A percentile compares a stretch with the other conserved stretches of the same genome.
Evolutionary conservation across 2,329 filamentous ascomycete genomes (phyloP).

Genomic region (Fusarium sp.): DNA sequence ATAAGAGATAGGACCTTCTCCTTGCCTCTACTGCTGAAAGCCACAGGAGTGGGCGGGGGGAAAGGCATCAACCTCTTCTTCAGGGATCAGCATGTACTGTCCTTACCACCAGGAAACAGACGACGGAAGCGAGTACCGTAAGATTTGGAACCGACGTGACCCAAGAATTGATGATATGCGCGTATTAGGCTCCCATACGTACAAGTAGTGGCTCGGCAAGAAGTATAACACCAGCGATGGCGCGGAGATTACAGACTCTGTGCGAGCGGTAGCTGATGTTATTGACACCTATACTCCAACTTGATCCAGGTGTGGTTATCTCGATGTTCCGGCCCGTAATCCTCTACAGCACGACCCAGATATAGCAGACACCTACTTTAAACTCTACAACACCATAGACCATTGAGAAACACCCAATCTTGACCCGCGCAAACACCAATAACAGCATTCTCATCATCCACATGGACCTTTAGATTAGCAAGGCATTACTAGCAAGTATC

Average conservation of each 20-base stretch:
- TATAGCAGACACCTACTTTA: not conserved
- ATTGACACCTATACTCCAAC: not conserved
- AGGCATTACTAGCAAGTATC: fast-evolving
- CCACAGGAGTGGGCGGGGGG: not conserved
- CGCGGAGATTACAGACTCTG: fast-evolving
- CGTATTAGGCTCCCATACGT: not conserved
- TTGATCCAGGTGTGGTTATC: not conserved
- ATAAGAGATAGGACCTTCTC: not conserved
- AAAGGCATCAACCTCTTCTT: not conserved
- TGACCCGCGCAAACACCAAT: fast-evolving
- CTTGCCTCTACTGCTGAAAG: not conserved
- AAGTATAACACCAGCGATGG: not conserved
- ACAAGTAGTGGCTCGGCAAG: too few relatives aligned
- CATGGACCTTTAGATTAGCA: fast-evolving
- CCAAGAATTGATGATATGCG: not conserved
- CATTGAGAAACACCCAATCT: not conserved
- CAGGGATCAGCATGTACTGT: not conserved
- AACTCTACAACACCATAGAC: too few relatives aligned
- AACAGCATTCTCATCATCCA: fast-evolving
- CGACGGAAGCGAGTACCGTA: not conserved
- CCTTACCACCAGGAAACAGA: not conserved
- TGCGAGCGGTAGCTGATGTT: not conserved
- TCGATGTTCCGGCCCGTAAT: not conserved
- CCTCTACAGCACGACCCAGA: not conserved
- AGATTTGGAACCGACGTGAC: not conserved